Evolutionary conservation across 805 yeast species (phyloP), one percentile per base, ranked within the genome.

Genomic region (Vanderwaltozyma verrucispora): DNA sequence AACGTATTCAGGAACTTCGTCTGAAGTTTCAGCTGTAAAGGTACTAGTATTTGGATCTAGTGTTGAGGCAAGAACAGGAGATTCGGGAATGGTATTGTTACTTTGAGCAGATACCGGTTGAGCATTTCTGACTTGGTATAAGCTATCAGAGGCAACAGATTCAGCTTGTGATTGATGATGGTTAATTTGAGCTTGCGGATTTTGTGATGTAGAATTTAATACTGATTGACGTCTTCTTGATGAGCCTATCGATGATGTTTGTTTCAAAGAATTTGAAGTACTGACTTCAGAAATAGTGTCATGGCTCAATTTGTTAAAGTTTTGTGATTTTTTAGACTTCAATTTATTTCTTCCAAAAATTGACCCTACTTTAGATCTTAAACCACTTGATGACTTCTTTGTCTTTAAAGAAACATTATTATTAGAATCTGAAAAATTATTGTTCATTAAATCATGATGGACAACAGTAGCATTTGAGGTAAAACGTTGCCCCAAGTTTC

Each of bases 341-440:
- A 67, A 65, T 49, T 75, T 76, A 56, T 74, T 78, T 45, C 76
- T 72, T 33, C 82, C 78, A 49, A 83, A 76, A 43, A 83, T 73
- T 0, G 92, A 80, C 9, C 94, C 94, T 38, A 83, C 80, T 50
- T 64, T 76, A 5, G 87, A 80, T 59, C 74, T 75, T 50, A 83
- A 58, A 33, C 68, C 68, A 31, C 59, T 56, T 36, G 58, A 50
- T 15, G 61, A 43, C 40, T 62, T 62, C 36, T 57, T 59, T 26
- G 50, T 49, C 33, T 55, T 54, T 30, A 45, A 45, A 16, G 60
- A 46, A 27, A 35, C 49, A 52, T 45, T 65, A 32, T 51, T 58
- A 12, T 36, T 35, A 16, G 54, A 41, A 33, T 49, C 50, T 5
- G 62, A 56, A 35, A 56, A 56, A 30, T 53, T 59, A 27, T 50